Evolutionary conservation across 192 early-diverging fungal species (phyloP).

Genomic region (Funneliformis geosporum): DNA sequence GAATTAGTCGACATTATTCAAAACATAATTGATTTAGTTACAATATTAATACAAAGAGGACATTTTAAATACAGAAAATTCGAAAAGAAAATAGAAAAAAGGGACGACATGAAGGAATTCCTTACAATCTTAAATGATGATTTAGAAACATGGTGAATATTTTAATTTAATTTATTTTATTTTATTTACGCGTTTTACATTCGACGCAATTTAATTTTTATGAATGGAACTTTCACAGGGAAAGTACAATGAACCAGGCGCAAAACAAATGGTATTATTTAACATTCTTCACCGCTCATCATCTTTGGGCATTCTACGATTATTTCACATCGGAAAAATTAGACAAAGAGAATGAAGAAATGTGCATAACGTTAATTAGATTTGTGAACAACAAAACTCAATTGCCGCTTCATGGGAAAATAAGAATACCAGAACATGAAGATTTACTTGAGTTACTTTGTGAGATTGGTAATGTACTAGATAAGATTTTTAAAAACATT

Average conservation of each 20-base stretch:
- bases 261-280: constrained; percentile 34
- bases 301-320: constrained; percentile 30
- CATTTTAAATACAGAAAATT: constrained; percentile 32
- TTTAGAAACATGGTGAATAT: constrained; percentile 25
- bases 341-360: background rate
- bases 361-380: constrained; percentile 4
- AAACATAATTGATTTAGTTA: constrained; percentile 21
- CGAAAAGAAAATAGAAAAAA: background rate
- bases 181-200: background rate
- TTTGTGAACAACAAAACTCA: constrained; percentile 11
- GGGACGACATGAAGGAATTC: constrained; percentile 22
- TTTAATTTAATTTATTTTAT: background rate
- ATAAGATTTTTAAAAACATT: constrained; percentile 5
- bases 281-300: constrained; percentile 20
- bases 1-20: constrained; percentile 21
- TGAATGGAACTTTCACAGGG: background rate
- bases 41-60: constrained; percentile 29
- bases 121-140: background rate
- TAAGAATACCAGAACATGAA: background rate
- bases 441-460: background rate
- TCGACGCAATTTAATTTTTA: too few relatives aligned
- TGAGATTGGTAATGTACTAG: constrained; percentile 1
- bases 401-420: background rate
- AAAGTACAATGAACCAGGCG: background rate
- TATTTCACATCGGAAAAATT: constrained; percentile 12